A percentile compares a stretch with the other conserved stretches of the same genome.
phyloP scores from a whole-genome alignment of 139 green algal species.

The Chlorella sp. region DNA sequence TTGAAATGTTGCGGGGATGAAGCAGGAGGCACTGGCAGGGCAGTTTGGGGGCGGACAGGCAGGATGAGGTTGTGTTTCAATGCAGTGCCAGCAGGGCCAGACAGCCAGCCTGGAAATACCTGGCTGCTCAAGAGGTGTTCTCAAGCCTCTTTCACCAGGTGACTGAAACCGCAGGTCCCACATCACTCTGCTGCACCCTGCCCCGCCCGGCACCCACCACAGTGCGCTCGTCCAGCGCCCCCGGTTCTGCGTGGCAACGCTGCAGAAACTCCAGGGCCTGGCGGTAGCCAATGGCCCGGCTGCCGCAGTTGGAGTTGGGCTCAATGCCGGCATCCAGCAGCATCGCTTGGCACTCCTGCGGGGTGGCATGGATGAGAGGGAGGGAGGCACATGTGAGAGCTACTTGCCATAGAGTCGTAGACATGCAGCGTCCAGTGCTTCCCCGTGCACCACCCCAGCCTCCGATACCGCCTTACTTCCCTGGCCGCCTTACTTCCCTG shows the following conservation, averaged over 20 bases:
- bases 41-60: background rate
- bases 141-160: too few relatives aligned
- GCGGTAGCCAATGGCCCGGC: constrained; percentile 81
- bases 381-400: background rate
- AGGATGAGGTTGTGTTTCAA: background rate
- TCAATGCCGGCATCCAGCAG: constrained; percentile 60
- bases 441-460: too few relatives aligned
- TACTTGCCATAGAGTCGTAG: background rate
- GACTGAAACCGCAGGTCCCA: too few relatives aligned
- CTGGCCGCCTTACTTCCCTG: too few relatives aligned
- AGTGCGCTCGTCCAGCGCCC: background rate
- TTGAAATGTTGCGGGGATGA: background rate
- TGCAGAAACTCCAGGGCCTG: constrained; percentile 61
- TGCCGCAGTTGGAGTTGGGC: constrained; percentile 62
- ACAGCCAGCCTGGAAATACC: background rate
- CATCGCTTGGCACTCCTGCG: constrained; percentile 55
- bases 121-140: too few relatives aligned
- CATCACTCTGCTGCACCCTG: background rate
- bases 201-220: background rate
- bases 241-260: constrained; percentile 18
- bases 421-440: too few relatives aligned
- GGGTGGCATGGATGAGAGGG: background rate
- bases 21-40: background rate
- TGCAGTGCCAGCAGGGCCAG: background rate
- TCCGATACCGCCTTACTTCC: too few relatives aligned